Conservation (phyloP, 2,329 filamentous ascomycete species). For the Phaeophleospora eucalypticola region DNA sequence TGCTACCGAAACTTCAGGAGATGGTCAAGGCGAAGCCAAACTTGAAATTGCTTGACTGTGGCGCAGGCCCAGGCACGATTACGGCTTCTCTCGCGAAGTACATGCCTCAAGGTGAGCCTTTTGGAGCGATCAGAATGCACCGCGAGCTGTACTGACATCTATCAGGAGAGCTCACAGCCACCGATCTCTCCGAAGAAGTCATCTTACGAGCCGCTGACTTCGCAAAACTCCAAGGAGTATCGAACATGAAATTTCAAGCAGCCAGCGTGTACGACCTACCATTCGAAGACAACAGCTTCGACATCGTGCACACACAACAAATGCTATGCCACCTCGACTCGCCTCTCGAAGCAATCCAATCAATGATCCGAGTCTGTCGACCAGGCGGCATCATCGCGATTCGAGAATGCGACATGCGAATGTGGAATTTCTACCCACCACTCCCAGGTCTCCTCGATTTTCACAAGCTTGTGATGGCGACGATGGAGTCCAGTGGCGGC, state of each 20-base stretch:
- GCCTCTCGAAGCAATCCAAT: slow-evolving; percentile 47
- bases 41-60: slow-evolving; percentile 44
- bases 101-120: slow-evolving; percentile 37
- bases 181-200: slow-evolving; percentile 44
- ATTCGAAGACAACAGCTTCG: slow-evolving; percentile 49
- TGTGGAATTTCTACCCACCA: slow-evolving; percentile 36
- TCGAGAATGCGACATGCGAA: slow-evolving; percentile 39
- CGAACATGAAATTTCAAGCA: slow-evolving; percentile 38
- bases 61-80: slow-evolving; percentile 49
- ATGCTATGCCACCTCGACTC: slow-evolving; percentile 54
- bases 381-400: slow-evolving; percentile 51
- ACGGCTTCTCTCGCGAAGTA: slow-evolving; percentile 41
- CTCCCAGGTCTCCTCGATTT: slow-evolving; percentile 34
- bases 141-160: background rate
- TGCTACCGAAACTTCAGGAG: slow-evolving; percentile 30
- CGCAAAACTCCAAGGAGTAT: slow-evolving; percentile 35
- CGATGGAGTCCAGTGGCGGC: slow-evolving; percentile 28
- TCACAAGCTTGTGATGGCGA: slow-evolving; percentile 33
- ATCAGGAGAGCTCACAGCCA: slow-evolving; percentile 36
- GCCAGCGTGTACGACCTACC: slow-evolving; percentile 35
- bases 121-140: background rate
- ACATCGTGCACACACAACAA: slow-evolving; percentile 58
- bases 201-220: slow-evolving; percentile 38
- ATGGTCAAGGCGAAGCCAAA: slow-evolving; percentile 22
- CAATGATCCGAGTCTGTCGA: slow-evolving; percentile 54